A percentile compares a stretch with the other conserved stretches of the same genome.
phyloP scores from a whole-genome alignment of 441 rosid species.

The Euphorbia celastroides region DNA sequence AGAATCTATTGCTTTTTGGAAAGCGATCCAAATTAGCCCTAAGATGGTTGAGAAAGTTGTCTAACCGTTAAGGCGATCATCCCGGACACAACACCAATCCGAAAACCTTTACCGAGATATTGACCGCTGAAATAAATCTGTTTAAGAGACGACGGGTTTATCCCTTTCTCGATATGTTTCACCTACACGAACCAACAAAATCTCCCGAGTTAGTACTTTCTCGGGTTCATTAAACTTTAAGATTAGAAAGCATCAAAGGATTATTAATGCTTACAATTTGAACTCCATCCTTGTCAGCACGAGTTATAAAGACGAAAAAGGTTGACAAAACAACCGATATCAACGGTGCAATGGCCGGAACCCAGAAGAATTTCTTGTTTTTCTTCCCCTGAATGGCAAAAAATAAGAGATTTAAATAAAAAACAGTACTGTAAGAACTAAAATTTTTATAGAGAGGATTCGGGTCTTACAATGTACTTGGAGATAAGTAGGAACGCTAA shows the following conservation, averaged over 20 bases:
- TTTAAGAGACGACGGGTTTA: conserved; percentile 66
- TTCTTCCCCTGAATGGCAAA: conserved; percentile 70
- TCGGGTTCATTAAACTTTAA: not conserved
- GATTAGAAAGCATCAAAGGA: not conserved
- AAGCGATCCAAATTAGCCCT: too few species aligned
- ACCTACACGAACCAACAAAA: conserved; percentile 42
- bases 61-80: conserved; percentile 83
- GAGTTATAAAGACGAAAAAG: conserved; percentile 77
- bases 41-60: conserved; percentile 13
- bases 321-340: conserved; percentile 77
- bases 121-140: conserved; percentile 64
- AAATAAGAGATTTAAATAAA: not conserved
- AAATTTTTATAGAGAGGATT: conserved; percentile 6
- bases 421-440: too few species aligned
- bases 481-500: conserved; percentile 60
- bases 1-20: too few species aligned
- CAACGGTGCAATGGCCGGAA: conserved; percentile 85
- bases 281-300: conserved; percentile 83
- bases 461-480: conserved; percentile 63
- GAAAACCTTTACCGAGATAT: conserved; percentile 56
- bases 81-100: conserved; percentile 76
- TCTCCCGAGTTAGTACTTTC: not conserved
- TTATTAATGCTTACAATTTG: conserved; percentile 51
- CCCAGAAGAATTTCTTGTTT: conserved; percentile 76
- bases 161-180: conserved; percentile 59